Conservation (phyloP, 2,329 filamentous ascomycete genomes). For the Xenosphaeropsis pyriputrescens region DNA sequence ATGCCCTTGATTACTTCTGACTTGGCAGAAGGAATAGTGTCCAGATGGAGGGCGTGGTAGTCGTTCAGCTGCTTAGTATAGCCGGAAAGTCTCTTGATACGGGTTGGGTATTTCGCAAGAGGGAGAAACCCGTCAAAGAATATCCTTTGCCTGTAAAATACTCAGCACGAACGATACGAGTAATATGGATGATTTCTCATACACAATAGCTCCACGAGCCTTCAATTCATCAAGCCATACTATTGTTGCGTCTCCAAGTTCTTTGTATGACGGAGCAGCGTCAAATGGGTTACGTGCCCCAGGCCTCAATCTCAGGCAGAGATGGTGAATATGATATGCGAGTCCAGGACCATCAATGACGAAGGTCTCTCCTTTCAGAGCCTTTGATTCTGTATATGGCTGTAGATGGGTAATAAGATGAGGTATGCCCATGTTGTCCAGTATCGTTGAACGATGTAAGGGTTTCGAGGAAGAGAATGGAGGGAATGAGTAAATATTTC, state of each 20-base stretch:
- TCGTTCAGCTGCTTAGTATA: slow-evolving; percentile 11
- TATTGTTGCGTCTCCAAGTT: slow-evolving; percentile 43
- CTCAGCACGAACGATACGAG: no score
- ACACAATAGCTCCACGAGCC: slow-evolving; percentile 46
- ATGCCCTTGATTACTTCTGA: slow-evolving; percentile 4
- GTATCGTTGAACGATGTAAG: no score
- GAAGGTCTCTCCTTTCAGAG: slow-evolving; percentile 25
- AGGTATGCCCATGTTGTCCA: slow-evolving; percentile 40
- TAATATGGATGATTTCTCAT: slow-evolving; percentile 7
- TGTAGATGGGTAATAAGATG: slow-evolving; percentile 36
- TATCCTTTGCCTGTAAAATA: slow-evolving; percentile 40
- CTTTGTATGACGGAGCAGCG: slow-evolving; percentile 42
- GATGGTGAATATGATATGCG: slow-evolving; percentile 56
- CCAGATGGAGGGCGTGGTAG: slow-evolving; percentile 9
- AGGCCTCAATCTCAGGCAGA: slow-evolving; percentile 29
- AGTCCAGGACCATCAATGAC: slow-evolving; percentile 69
- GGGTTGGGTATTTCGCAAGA: slow-evolving; percentile 12
- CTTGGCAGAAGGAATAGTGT: slow-evolving; percentile 4
- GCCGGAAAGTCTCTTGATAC: slow-evolving; percentile 10
- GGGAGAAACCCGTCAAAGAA: slow-evolving; percentile 83
- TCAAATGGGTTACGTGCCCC: slow-evolving; percentile 29
- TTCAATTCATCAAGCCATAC: slow-evolving; percentile 48
- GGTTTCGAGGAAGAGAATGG: no score
- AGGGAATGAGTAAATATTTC: no score
- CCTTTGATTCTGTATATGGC: slow-evolving; percentile 29